Base-by-base conservation (phyloP, 2,329 filamentous ascomycete genomes). In the Peltaster fructicola region DNA sequence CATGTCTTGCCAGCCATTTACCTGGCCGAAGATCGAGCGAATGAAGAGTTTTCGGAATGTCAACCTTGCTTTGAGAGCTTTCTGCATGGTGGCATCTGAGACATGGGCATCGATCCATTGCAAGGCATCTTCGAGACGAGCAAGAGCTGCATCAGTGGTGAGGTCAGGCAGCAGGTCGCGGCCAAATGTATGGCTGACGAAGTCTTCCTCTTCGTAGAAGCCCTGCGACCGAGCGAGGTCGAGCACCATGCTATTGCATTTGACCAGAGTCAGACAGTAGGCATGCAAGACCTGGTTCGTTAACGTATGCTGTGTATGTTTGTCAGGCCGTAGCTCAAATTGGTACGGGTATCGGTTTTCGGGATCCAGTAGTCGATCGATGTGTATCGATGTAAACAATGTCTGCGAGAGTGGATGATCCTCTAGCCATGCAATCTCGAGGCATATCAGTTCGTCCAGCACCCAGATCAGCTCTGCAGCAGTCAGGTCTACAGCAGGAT, bases 181-280 rank as follows among this genome's bases (percentile, higher is more conserved):
- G 37, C 82, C 76, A 46, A 88, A 95, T 0, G 84, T 77, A 48
- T 91, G 82, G 5, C 81, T 84, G 11, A 90, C 80, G 45, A 98
- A 93, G 44, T 98, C 88, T 51, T 98, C 88, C 53, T 98, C 88
- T 73, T 98, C 88, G 40, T 85, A 95, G 45, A 75, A 93, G 38
- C 90, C 75, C 47, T 92, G 79, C n/a, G 63, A 63, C 26, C 70
- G 73, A 33, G 95, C 74, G 22, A 72, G 68, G 24, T 73, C 61
- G 33, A 88, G 79, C 8, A 90, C 78, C 38, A 71, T 69, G 33
- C 72, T 70, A 44, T 82, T 92, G 12, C 72, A 70, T 47, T 92
- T 93, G 30, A 93, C 59, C 29, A 93, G 52, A 1, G 71, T 79
- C 4, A 93, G 51, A 41, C 84, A 93, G 46, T 92, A 98, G 1